phyloP scores from a whole-genome alignment of 108 stramenopile genomes.

The Tribonema minus region DNA sequence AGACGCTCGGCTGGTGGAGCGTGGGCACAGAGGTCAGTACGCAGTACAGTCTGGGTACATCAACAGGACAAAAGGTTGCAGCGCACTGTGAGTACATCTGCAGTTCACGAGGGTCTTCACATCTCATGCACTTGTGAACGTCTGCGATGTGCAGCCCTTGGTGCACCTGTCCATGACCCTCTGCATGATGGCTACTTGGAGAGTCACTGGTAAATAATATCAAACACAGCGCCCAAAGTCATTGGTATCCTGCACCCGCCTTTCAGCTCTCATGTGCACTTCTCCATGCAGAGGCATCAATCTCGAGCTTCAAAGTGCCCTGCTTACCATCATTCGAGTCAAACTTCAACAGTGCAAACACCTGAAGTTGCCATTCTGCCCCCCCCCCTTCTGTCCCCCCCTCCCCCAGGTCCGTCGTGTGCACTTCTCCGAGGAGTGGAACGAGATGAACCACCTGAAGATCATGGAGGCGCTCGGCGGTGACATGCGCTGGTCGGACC shows the following conservation, averaged over 20 bases:
- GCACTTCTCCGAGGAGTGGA: slow-evolving; percentile 62
- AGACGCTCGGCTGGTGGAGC: slow-evolving; percentile 78
- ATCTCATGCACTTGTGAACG: background rate
- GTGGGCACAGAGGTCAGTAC: slow-evolving; percentile 19
- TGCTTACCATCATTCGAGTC: too few species aligned
- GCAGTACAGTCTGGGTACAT: background rate
- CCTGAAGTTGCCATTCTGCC: background rate
- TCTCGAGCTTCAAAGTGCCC: too few species aligned
- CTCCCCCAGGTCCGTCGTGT: background rate
- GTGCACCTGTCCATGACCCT: background rate
- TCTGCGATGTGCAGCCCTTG: background rate
- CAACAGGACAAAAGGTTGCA: background rate
- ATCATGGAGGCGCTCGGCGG: slow-evolving; percentile 90
- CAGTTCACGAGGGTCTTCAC: background rate
- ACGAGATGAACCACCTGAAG: slow-evolving; percentile 87
- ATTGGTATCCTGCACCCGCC: too few species aligned
- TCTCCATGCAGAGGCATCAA: too few species aligned
- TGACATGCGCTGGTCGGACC: slow-evolving; percentile 58
- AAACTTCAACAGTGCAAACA: too few species aligned
- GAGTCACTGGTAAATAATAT: background rate
- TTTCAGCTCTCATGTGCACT: too few species aligned
- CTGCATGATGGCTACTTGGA: background rate
- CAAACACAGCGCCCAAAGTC: too few species aligned
- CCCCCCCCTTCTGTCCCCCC: background rate
- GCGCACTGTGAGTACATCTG: background rate